Conservation (phyloP, 2,329 filamentous ascomycete genomes). For the Tolypocladium tundrense region DNA sequence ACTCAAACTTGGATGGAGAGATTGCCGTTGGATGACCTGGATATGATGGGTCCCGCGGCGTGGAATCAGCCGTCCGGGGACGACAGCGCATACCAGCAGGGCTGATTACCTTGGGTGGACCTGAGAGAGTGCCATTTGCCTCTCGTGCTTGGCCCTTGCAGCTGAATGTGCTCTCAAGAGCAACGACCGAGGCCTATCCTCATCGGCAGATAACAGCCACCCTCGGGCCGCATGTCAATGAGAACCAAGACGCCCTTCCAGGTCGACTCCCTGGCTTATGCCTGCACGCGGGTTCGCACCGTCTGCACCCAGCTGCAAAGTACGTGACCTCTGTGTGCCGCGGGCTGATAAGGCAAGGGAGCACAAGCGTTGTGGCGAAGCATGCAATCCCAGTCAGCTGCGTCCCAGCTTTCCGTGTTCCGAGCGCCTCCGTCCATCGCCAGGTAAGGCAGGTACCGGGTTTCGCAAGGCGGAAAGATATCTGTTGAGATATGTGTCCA, state of each 20-base stretch:
- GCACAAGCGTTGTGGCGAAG: neutral
- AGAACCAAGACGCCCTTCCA: neutral
- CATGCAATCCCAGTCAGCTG: neutral
- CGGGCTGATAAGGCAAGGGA: neutral
- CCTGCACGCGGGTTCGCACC: neutral
- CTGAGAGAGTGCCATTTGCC: neutral
- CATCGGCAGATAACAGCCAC: neutral
- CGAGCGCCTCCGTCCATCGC: neutral
- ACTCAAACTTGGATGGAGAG: slow-evolving; percentile 20
- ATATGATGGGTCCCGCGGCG: slow-evolving; percentile 12
- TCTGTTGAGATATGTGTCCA: neutral
- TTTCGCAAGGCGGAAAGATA: neutral
- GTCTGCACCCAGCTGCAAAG: neutral
- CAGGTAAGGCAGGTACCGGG: neutral
- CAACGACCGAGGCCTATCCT: neutral
- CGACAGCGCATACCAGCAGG: neutral
- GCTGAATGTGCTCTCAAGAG: neutral
- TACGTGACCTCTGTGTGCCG: neutral
- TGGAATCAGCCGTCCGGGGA: slow-evolving; percentile 10
- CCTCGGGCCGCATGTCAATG: neutral
- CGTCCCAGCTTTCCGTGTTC: neutral
- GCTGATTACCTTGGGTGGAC: neutral
- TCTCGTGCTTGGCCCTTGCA: too few relatives aligned
- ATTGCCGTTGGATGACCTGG: slow-evolving; percentile 14
- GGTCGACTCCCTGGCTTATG: neutral